Percentiles rank a stretch among this genome's conserved stretches.
Evolutionary conservation across 768 basidiomycete genomes (phyloP).

Genomic region (Agrocybe pediades): DNA sequence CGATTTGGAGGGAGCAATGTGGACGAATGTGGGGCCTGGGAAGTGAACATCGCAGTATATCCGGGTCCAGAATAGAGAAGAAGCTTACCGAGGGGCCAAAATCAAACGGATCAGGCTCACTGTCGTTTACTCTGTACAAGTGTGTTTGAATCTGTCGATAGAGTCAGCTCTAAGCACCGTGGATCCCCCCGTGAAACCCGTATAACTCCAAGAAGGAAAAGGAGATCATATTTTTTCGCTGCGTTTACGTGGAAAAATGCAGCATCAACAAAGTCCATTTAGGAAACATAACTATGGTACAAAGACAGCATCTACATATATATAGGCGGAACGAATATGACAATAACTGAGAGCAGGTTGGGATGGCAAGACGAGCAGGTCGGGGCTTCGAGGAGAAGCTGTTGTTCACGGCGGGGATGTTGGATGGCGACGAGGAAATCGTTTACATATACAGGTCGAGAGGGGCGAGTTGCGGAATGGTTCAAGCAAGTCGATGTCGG

Average conservation of each 20-base stretch:
- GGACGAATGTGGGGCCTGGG: neutral
- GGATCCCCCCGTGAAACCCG: neutral
- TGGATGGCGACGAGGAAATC: neutral
- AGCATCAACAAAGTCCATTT: slow-evolving; percentile 8
- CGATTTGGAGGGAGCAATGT: neutral
- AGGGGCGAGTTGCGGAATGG: neutral
- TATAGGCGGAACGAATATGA: slow-evolving; percentile 10
- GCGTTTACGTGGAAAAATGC: too few species aligned
- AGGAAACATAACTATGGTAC: slow-evolving; percentile 15
- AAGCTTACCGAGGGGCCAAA: neutral
- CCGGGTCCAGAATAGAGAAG: neutral
- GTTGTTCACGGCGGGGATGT: neutral
- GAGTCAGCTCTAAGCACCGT: too few species aligned
- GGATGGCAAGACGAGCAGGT: slow-evolving; percentile 12
- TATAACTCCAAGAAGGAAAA: neutral
- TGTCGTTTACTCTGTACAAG: neutral
- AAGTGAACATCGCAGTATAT: neutral
- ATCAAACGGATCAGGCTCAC: neutral
- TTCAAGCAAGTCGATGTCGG: neutral
- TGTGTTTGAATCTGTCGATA: too few species aligned
- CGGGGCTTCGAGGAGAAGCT: neutral
- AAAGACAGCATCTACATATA: slow-evolving; percentile 19
- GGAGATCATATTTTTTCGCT: too few species aligned
- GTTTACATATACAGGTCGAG: neutral
- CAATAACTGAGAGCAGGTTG: slow-evolving; percentile 9